A percentile compares a stretch with the other conserved stretches of the same genome.
These are phyloP conservation scores for Eutrema salsugineum DNA, from an alignment of 441 rosid genomes.

Conservation along the genomic window DNA sequence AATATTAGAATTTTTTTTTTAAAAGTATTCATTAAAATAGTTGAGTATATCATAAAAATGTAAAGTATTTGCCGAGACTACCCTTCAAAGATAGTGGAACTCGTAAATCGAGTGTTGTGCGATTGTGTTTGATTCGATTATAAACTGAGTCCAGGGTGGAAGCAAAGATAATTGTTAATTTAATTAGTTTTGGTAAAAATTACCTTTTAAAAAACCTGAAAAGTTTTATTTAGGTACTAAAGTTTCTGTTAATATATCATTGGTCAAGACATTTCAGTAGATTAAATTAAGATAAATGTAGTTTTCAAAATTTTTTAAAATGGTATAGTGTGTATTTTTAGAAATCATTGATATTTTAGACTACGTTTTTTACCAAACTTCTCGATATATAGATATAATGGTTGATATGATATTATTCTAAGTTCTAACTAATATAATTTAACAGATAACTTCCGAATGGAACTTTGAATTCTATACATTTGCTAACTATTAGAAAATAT, in stretches of 20 bases:
- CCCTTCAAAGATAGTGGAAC: neutral
- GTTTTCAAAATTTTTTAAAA: neutral
- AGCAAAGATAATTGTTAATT: neutral
- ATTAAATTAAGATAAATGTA: neutral
- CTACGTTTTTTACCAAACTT: neutral
- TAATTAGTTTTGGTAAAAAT: neutral
- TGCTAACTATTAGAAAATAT: constrained; percentile 10
- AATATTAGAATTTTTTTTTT: too few relatives aligned
- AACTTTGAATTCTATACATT: constrained; percentile 24
- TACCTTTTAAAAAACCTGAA: neutral
- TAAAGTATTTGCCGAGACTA: neutral
- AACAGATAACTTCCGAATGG: neutral
- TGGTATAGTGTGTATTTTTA: neutral
- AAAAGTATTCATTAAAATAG: too few relatives aligned
- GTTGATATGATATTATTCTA: too few relatives aligned
- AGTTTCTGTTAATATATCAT: neutral
- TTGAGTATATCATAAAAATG: too few relatives aligned
- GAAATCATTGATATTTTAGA: neutral
- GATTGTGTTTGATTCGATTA: neutral
- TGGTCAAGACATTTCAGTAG: neutral
- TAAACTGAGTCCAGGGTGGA: neutral
- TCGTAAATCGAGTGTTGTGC: neutral
- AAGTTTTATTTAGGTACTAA: neutral
- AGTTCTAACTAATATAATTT: too few relatives aligned
- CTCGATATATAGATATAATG: neutral